Conservation (phyloP, 2,329 filamentous ascomycete genomes). For the Penicillium corylophilum region DNA sequence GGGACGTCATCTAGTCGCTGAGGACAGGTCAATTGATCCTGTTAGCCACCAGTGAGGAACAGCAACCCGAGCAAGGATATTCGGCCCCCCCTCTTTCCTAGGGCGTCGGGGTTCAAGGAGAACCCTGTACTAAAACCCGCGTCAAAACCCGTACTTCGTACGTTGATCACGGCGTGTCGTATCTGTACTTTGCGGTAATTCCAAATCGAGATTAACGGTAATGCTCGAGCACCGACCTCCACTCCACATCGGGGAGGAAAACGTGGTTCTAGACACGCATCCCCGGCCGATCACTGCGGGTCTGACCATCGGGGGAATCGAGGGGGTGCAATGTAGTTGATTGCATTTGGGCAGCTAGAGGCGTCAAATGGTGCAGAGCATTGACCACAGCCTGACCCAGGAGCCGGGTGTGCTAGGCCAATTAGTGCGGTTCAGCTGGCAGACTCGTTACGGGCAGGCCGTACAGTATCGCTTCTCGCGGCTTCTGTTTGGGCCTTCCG, state of each 20-base stretch:
- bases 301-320: not conserved
- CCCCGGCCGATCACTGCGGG: constrained; percentile 5
- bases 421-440: not conserved
- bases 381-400: not conserved
- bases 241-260: not conserved
- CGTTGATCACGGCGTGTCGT: not conserved
- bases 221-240: not conserved
- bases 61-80: not conserved
- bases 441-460: not conserved
- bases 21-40: not conserved
- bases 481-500: not conserved
- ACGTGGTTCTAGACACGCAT: not conserved
- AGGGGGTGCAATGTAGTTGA: not conserved
- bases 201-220: not conserved
- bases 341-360: not conserved
- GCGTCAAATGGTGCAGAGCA: not conserved
- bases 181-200: not conserved
- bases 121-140: not conserved
- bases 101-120: not conserved
- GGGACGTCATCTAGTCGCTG: not conserved
- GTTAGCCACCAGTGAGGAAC: not conserved
- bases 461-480: not conserved
- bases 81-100: not conserved
- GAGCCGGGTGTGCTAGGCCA: not conserved
- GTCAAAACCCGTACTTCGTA: not conserved